A percentile compares a stretch with the other conserved stretches of the same genome.
Conservation (phyloP, 306 rosid genomes). For the Comarum palustre region DNA sequence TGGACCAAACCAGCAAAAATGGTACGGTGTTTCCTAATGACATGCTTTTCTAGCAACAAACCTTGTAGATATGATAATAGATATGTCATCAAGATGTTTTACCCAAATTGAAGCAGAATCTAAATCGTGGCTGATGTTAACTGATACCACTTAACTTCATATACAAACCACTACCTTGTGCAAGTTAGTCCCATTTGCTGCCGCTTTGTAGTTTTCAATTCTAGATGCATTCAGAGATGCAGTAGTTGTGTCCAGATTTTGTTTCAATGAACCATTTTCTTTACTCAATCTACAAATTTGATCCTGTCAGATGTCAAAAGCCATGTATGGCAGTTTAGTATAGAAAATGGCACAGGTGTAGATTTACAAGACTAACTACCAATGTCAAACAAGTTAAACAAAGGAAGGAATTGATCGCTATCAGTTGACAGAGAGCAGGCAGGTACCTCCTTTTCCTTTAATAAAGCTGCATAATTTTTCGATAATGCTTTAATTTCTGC, state of each 20-base stretch:
- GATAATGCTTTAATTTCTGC: slow-evolving; percentile 88
- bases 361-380: neutral
- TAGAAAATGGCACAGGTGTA: neutral
- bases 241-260: slow-evolving; percentile 57
- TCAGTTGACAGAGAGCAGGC: slow-evolving; percentile 13
- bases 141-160: neutral
- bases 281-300: slow-evolving; percentile 61
- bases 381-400: slow-evolving; percentile 15
- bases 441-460: slow-evolving; percentile 85
- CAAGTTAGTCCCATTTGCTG: slow-evolving; percentile 42
- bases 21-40: neutral
- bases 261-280: slow-evolving; percentile 83
- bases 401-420: neutral
- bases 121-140: neutral
- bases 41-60: neutral
- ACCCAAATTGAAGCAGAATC: neutral
- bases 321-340: slow-evolving; percentile 4
- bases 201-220: slow-evolving; percentile 49
- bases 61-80: neutral
- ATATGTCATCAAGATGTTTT: neutral
- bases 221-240: slow-evolving; percentile 42
- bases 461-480: slow-evolving; percentile 81
- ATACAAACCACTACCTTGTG: slow-evolving; percentile 42
- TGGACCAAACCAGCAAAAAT: neutral
- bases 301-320: slow-evolving; percentile 51